Evolutionary conservation across 2,329 filamentous ascomycete species (phyloP).

Genomic region (Ophiostoma himal-ulmi): DNA sequence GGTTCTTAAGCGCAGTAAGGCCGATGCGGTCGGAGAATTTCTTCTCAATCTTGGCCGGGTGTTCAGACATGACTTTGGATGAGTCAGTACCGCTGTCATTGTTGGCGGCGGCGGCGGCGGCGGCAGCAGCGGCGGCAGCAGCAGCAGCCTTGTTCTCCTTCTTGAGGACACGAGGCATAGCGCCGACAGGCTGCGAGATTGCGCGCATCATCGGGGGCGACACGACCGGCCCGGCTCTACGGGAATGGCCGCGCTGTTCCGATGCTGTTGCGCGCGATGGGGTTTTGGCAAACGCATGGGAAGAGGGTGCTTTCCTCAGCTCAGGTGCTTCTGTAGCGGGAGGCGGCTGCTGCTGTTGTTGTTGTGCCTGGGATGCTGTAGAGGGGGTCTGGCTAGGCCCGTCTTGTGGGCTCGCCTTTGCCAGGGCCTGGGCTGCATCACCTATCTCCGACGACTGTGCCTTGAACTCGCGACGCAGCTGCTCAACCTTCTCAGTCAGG

Average conservation of each 20-base stretch:
- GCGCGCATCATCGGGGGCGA: conserved; percentile 51
- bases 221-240: conserved; percentile 42
- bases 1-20: conserved; percentile 57
- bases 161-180: conserved; percentile 43
- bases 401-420: background rate
- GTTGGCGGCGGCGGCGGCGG: background rate
- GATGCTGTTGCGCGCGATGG: background rate
- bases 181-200: conserved; percentile 46
- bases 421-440: background rate
- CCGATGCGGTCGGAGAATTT: conserved; percentile 70
- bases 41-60: conserved; percentile 49
- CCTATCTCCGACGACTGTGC: conserved; percentile 33
- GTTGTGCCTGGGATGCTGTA: conserved; percentile 12
- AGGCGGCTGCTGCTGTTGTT: conserved; percentile 18
- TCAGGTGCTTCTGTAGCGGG: background rate
- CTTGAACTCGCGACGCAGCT: conserved; percentile 47
- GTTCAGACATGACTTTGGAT: conserved; percentile 20
- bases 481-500: conserved; percentile 45
- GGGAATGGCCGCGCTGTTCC: conserved; percentile 31
- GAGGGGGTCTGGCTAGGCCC: background rate
- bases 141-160: conserved; percentile 35
- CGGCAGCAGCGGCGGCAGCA: conserved; percentile 23
- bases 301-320: background rate
- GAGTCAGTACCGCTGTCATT: conserved; percentile 2
- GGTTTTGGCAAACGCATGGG: conserved; percentile 1